Percentiles rank a stretch among this genome's conserved stretches.
These are phyloP conservation scores for Rhodotorula glutinis DNA, from an alignment of 1,284 basidiomycete species.

Conservation along the genomic window DNA sequence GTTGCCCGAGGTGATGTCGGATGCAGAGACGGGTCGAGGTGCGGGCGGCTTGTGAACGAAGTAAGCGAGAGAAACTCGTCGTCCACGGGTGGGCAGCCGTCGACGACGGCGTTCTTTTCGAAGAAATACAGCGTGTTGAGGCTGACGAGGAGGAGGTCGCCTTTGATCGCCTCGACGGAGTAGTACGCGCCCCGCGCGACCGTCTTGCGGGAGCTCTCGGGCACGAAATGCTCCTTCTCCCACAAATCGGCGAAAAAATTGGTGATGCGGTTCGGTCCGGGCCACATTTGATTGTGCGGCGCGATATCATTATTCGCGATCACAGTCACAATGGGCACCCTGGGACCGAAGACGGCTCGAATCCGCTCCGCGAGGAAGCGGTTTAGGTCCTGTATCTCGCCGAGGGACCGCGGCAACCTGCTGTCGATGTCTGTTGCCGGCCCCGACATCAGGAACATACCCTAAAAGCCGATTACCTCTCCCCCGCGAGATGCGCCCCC, in stretches of 20 bases:
- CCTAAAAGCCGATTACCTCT: too few relatives aligned
- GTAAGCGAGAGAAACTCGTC: neutral
- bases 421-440: constrained; percentile 78
- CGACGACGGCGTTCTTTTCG: constrained; percentile 74
- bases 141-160: constrained; percentile 72
- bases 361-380: constrained; percentile 66
- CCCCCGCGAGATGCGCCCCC: too few relatives aligned
- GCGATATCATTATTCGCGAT: constrained; percentile 58
- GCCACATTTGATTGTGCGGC: constrained; percentile 47
- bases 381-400: constrained; percentile 78
- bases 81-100: constrained; percentile 46
- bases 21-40: neutral
- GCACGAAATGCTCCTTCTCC: constrained; percentile 65
- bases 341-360: constrained; percentile 64
- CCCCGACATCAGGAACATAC: too few relatives aligned
- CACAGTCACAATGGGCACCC: constrained; percentile 77
- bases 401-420: constrained; percentile 69
- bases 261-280: constrained; percentile 57
- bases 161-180: constrained; percentile 68
- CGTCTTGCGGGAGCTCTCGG: constrained; percentile 67
- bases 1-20: constrained; percentile 10
- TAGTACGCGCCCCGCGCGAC: constrained; percentile 67
- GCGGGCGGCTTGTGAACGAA: neutral
- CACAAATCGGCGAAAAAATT: constrained; percentile 73
- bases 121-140: constrained; percentile 92